Evolutionary conservation across 345 rosid species (phyloP).

Genomic region (Euphorbia pulcherrima): DNA sequence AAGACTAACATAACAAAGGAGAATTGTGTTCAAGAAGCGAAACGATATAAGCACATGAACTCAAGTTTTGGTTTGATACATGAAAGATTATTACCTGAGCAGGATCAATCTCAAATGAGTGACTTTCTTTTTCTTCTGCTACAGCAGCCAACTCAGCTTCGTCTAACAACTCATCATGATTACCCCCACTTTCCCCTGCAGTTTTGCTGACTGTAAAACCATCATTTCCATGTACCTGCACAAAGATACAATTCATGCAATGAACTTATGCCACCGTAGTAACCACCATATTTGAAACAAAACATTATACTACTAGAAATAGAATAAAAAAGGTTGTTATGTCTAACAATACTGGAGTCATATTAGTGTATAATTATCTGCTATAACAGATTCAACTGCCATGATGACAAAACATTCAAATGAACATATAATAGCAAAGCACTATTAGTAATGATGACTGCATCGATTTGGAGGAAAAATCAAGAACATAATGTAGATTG

Average conservation of each 20-base stretch:
- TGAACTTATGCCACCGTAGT: neutral
- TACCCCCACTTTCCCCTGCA: conserved; percentile 59
- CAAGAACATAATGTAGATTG: neutral
- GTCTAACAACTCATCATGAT: conserved; percentile 65
- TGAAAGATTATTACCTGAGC: conserved; percentile 49
- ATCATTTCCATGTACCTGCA: conserved; percentile 49
- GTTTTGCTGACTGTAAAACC: conserved; percentile 70
- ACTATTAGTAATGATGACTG: neutral
- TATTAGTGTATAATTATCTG: neutral
- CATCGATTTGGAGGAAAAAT: neutral
- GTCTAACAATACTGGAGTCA: neutral
- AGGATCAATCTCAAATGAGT: conserved; percentile 86
- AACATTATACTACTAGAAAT: neutral
- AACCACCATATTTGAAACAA: neutral
- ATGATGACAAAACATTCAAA: neutral
- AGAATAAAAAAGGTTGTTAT: neutral
- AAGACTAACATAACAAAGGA: neutral
- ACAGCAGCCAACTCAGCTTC: conserved; percentile 92
- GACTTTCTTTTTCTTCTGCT: conserved; percentile 88
- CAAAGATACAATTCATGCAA: neutral
- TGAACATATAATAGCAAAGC: neutral
- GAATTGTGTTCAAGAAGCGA: neutral
- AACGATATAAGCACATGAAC: neutral
- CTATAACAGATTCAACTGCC: neutral
- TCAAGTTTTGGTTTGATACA: neutral